These are phyloP conservation scores for Aaosphaeria pasadenensis DNA, from an alignment of 2,329 filamentous ascomycete species.

Conservation along the genomic window DNA sequence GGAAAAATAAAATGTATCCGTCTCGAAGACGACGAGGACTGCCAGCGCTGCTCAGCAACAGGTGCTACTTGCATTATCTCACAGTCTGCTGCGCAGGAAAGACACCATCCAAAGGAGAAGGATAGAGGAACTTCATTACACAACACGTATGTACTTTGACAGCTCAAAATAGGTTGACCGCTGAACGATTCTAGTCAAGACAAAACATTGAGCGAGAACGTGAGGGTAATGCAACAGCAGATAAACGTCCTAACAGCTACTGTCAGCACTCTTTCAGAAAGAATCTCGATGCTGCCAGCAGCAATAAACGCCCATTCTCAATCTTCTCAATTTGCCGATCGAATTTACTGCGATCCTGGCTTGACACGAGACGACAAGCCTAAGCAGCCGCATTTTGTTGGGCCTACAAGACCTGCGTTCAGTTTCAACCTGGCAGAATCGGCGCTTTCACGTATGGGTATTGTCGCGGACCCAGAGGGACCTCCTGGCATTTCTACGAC, in stretches of 20 bases:
- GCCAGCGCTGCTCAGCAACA: conserved; percentile 14
- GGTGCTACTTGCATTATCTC: conserved; percentile 10
- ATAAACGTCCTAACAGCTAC: conserved; percentile 8
- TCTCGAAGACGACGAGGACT: conserved; percentile 7
- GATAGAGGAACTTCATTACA: neutral
- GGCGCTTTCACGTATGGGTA: conserved; percentile 13
- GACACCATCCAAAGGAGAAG: neutral
- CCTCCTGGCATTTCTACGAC: conserved; percentile 4
- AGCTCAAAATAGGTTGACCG: neutral
- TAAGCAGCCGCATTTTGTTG: conserved; percentile 14
- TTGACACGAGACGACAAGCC: conserved; percentile 2
- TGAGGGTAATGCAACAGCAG: conserved; percentile 11
- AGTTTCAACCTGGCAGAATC: conserved; percentile 19
- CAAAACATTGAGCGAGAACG: conserved; percentile 10
- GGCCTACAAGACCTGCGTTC: conserved; percentile 16
- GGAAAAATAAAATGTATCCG: conserved; percentile 16
- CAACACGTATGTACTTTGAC: neutral
- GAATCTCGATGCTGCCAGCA: neutral
- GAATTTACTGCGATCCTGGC: neutral
- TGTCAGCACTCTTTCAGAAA: conserved; percentile 3
- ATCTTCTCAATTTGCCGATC: neutral
- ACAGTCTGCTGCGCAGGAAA: conserved; percentile 8
- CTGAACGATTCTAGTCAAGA: neutral
- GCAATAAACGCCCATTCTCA: neutral
- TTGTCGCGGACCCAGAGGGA: conserved; percentile 3